These are phyloP conservation scores for Zymoseptoria tritici DNA, from an alignment of 2,329 filamentous ascomycete genomes.

Conservation along the genomic window DNA sequence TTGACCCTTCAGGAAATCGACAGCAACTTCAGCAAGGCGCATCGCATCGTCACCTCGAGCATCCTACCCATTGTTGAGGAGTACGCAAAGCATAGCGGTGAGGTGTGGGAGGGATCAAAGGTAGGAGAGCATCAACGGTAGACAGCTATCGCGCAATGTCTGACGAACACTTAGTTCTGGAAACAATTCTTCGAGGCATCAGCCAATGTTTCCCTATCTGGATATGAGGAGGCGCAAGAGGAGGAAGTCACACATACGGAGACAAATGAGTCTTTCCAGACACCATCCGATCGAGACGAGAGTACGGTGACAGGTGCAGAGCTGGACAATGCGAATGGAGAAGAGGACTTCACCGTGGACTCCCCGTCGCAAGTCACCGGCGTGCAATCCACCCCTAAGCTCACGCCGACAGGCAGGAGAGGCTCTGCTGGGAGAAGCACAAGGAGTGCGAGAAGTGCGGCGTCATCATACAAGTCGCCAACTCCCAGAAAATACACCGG, in stretches of 20 bases:
- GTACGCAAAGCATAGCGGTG: slow-evolving; percentile 86
- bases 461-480: slow-evolving; percentile 21
- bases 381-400: slow-evolving; percentile 54
- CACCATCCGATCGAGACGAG: slow-evolving; percentile 22
- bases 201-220: slow-evolving; percentile 91
- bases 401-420: slow-evolving; percentile 29
- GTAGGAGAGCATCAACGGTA: slow-evolving; percentile 37
- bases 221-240: slow-evolving; percentile 79
- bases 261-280: slow-evolving; percentile 23
- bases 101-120: slow-evolving; percentile 96
- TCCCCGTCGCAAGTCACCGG: slow-evolving; percentile 44
- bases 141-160: background rate
- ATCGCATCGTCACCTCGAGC: slow-evolving; percentile 88
- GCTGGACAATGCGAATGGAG: slow-evolving; percentile 17
- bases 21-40: slow-evolving; percentile 93
- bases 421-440: background rate
- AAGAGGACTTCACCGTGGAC: slow-evolving; percentile 54
- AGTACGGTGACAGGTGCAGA: slow-evolving; percentile 30
- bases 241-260: slow-evolving; percentile 42
- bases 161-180: slow-evolving; percentile 65
- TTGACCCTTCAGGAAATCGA: slow-evolving; percentile 97
- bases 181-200: slow-evolving; percentile 99
- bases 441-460: slow-evolving; percentile 5
- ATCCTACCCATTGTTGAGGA: slow-evolving; percentile 91
- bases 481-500: slow-evolving; percentile 37